Evolutionary conservation across 345 rosid genomes (phyloP).

Genomic region (Gossypioides kirkii): DNA sequence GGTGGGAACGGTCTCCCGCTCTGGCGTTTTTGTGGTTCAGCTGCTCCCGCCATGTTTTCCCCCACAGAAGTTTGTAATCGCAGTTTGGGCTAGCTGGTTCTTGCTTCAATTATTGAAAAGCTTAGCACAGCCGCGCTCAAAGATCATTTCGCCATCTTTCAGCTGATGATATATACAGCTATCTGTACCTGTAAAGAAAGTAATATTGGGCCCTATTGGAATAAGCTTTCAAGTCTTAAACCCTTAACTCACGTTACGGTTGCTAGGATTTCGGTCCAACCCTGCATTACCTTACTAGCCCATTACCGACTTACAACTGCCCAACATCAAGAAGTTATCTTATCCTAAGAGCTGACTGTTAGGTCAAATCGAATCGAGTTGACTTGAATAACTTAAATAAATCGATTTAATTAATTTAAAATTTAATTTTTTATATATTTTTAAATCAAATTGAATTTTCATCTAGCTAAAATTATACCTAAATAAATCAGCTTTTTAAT

Average conservation of each 20-base stretch:
- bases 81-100: neutral
- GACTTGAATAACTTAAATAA: too few relatives aligned
- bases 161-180: neutral
- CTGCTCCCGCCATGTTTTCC: constrained; percentile 46
- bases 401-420: too few relatives aligned
- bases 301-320: neutral
- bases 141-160: neutral
- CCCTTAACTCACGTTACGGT: neutral
- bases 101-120: neutral
- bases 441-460: too few relatives aligned
- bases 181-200: neutral
- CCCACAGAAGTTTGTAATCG: constrained; percentile 16
- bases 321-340: neutral
- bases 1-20: constrained; percentile 56
- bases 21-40: constrained; percentile 49
- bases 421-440: too few relatives aligned
- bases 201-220: neutral
- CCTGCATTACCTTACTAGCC: neutral
- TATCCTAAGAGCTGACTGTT: too few relatives aligned
- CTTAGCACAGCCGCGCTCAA: neutral
- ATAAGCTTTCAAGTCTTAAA: neutral
- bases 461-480: too few relatives aligned
- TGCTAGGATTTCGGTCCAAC: neutral
- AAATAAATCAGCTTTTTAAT: too few relatives aligned
- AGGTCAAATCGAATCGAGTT: too few relatives aligned